Conservation (phyloP, 2,329 filamentous ascomycete species). For the Stagonosporopsis chrysanthemi region DNA sequence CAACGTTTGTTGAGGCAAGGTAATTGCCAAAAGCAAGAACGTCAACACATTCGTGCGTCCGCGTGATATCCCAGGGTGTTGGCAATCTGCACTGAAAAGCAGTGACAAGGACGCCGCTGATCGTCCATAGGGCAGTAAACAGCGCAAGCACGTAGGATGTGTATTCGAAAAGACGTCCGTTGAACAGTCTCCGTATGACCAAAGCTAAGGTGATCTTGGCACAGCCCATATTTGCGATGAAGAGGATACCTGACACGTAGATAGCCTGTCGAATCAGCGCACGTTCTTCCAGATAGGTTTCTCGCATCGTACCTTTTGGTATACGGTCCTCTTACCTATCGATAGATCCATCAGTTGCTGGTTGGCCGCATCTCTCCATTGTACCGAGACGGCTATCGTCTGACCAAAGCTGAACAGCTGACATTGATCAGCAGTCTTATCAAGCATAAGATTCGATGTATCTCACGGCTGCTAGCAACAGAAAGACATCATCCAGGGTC, state of each 20-base stretch:
- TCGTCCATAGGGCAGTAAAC: conserved; percentile 35
- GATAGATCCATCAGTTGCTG: conserved; percentile 23
- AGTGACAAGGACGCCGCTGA: conserved; percentile 35
- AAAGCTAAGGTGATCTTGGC: conserved; percentile 37
- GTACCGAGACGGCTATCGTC: conserved; percentile 36
- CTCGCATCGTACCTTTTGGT: conserved; percentile 29
- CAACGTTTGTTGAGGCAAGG: conserved; percentile 37
- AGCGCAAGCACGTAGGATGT: conserved; percentile 27
- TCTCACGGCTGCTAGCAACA: conserved; percentile 36
- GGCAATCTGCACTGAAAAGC: conserved; percentile 37
- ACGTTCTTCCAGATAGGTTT: too few relatives aligned
- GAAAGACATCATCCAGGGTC: conserved; percentile 35
- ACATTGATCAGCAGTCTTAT: neutral
- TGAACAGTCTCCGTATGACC: conserved; percentile 31
- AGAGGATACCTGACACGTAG: conserved; percentile 36
- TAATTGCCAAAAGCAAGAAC: conserved; percentile 39
- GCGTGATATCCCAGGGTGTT: conserved; percentile 28
- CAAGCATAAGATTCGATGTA: neutral
- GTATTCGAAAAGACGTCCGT: conserved; percentile 26
- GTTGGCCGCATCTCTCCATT: conserved; percentile 31
- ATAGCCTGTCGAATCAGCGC: conserved; percentile 29
- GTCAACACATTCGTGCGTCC: conserved; percentile 29
- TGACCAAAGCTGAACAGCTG: conserved; percentile 42
- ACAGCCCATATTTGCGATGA: conserved; percentile 43
- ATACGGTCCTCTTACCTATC: conserved; percentile 19